Percentiles rank a stretch among this genome's conserved stretches.
These are phyloP conservation scores for Psilocybe subaeruginosa DNA, from an alignment of 768 basidiomycete species.

Conservation along the genomic window DNA sequence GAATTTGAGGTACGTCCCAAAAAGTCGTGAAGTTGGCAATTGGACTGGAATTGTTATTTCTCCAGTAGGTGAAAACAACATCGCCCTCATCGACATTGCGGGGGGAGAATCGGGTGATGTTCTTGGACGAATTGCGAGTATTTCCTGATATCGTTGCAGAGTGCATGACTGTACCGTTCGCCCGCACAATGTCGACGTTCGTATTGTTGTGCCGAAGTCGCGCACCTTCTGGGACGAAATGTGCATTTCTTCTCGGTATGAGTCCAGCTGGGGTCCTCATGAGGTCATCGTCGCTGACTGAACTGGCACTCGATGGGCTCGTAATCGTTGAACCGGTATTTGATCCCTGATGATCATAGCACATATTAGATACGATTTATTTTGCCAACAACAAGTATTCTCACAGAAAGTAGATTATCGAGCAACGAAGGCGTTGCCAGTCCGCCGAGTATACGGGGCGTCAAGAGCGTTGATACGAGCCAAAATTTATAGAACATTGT, in stretches of 20 bases:
- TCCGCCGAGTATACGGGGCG: not conserved
- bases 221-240: constrained; percentile 19
- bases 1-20: constrained; percentile 25
- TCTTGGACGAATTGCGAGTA: not conserved
- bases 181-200: constrained; percentile 13
- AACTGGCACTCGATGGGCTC: not conserved
- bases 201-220: constrained; percentile 15
- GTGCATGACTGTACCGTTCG: constrained; percentile 18
- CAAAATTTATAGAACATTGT: not conserved
- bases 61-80: constrained; percentile 20
- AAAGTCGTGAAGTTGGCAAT: constrained; percentile 17
- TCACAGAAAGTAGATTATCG: no score
- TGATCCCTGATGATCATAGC: not conserved
- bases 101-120: constrained; percentile 1
- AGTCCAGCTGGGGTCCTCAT: constrained; percentile 23
- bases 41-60: constrained; percentile 13
- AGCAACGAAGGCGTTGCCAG: not conserved
- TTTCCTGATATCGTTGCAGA: not conserved
- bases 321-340: not conserved
- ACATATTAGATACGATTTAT: not conserved
- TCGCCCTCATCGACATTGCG: constrained; percentile 10
- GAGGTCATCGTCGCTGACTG: constrained; percentile 2
- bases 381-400: not conserved
- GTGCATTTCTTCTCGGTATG: constrained; percentile 12
- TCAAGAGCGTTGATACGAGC: not conserved